A percentile compares a stretch with the other conserved stretches of the same genome.
Conservation (phyloP, 768 basidiomycete species). For the Krasilnikovozyma curviuscula region DNA sequence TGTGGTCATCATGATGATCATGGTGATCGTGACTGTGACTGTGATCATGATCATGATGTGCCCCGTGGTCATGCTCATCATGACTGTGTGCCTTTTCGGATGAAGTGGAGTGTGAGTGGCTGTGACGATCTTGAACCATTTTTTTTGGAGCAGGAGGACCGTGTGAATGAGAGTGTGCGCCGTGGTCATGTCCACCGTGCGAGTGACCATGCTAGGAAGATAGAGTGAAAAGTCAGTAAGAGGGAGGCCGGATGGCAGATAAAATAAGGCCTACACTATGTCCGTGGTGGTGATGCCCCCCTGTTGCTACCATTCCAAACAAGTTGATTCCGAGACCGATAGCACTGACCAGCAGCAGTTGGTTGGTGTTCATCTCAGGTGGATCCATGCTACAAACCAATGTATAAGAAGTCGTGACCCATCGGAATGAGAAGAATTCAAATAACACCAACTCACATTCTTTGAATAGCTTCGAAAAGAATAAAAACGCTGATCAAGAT, state of each 20-base stretch:
- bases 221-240: too few species aligned
- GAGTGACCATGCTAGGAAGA: neutral
- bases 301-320: constrained; percentile 98
- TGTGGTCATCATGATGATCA: constrained; percentile 19
- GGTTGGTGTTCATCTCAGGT: constrained; percentile 92
- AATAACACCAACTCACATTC: constrained; percentile 40
- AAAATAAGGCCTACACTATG: neutral
- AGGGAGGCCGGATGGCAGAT: neutral
- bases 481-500: constrained; percentile 89
- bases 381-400: constrained; percentile 50
- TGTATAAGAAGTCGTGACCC: neutral
- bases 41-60: constrained; percentile 22
- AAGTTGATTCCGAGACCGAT: constrained; percentile 82
- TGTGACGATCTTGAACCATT: neutral
- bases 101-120: neutral
- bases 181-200: neutral
- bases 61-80: constrained; percentile 19
- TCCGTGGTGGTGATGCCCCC: constrained; percentile 72
- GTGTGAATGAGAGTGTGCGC: neutral
- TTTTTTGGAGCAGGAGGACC: neutral
- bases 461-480: constrained; percentile 89
- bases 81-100: neutral
- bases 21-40: constrained; percentile 20
- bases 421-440: neutral
- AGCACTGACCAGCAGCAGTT: constrained; percentile 70